These are phyloP conservation scores for Chlorencoelia australis DNA, from an alignment of 2,329 filamentous ascomycete genomes.

Conservation along the genomic window DNA sequence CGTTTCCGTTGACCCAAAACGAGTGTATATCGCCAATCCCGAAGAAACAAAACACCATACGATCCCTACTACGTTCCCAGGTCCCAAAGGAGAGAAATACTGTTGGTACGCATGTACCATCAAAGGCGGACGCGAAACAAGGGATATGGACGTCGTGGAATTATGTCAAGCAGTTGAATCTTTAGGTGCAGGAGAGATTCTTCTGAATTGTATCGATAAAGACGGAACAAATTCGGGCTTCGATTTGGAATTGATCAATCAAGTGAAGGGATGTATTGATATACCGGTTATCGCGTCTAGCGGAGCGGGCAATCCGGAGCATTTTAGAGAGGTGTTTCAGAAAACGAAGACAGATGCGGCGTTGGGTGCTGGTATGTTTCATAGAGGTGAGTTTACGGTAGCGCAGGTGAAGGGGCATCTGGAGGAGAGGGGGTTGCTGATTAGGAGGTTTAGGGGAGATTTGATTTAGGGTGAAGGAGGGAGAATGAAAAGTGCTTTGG, in stretches of 20 bases:
- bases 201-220: constrained; percentile 96
- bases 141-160: constrained; percentile 86
- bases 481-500: too few relatives aligned
- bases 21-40: constrained; percentile 66
- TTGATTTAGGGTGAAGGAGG: too few relatives aligned
- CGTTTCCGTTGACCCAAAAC: constrained; percentile 86
- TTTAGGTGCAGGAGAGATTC: constrained; percentile 88
- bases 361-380: constrained; percentile 94
- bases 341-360: constrained; percentile 84
- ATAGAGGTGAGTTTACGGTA: constrained; percentile 89
- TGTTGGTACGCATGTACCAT: constrained; percentile 99
- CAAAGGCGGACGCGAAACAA: constrained; percentile 88
- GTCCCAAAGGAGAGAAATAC: constrained; percentile 65
- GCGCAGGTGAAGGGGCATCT: constrained; percentile 85
- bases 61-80: constrained; percentile 57
- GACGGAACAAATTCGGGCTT: constrained; percentile 93
- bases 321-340: constrained; percentile 86
- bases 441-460: constrained; percentile 62
- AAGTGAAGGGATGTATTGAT: constrained; percentile 76
- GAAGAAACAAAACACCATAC: constrained; percentile 65
- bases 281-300: constrained; percentile 95
- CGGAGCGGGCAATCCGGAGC: constrained; percentile 75
- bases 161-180: constrained; percentile 83
- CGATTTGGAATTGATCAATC: constrained; percentile 80
- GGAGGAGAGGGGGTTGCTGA: constrained; percentile 57